Evolutionary conservation across 2,329 filamentous ascomycete species (phyloP).

Genomic region (Monosporascus sp.): DNA sequence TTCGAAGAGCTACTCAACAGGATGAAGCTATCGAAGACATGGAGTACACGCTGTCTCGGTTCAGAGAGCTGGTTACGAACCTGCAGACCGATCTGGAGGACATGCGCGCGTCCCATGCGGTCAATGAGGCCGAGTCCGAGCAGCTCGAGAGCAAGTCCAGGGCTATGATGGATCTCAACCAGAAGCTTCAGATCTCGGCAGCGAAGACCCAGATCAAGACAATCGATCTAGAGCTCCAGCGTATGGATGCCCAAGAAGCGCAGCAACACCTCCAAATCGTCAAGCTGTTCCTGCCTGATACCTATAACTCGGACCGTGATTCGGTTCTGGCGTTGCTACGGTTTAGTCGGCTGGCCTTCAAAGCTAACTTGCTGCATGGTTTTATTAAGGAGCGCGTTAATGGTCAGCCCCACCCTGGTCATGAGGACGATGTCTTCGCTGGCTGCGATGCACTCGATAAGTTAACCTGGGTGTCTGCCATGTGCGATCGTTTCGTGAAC

Average conservation of each 20-base stretch:
- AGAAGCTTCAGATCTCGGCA: conserved; percentile 86
- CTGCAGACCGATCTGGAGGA: conserved; percentile 85
- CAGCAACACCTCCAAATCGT: conserved; percentile 84
- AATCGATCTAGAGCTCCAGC: conserved; percentile 82
- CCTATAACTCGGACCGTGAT: conserved; percentile 72
- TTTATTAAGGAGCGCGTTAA: conserved; percentile 76
- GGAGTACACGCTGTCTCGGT: conserved; percentile 83
- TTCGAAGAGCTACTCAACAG: conserved; percentile 66
- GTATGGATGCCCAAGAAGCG: conserved; percentile 83
- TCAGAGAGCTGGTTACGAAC: conserved; percentile 81
- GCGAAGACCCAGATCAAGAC: conserved; percentile 91
- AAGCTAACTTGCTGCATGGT: conserved; percentile 70
- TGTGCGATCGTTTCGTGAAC: conserved; percentile 79
- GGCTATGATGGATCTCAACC: conserved; percentile 94
- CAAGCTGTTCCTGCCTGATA: conserved; percentile 81
- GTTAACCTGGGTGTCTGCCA: conserved; percentile 74
- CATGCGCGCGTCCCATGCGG: conserved; percentile 84
- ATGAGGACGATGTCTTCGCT: conserved; percentile 73
- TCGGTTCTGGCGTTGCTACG: conserved; percentile 84
- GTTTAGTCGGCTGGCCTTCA: conserved; percentile 84
- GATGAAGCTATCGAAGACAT: conserved; percentile 78
- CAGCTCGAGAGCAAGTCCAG: conserved; percentile 83
- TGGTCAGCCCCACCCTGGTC: conserved; percentile 58
- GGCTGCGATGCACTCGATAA: conserved; percentile 81
- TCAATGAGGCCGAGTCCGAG: conserved; percentile 88